Base-by-base conservation (phyloP, 2,329 filamentous ascomycete species). In the Phyllosticta citrichinensis region DNA sequence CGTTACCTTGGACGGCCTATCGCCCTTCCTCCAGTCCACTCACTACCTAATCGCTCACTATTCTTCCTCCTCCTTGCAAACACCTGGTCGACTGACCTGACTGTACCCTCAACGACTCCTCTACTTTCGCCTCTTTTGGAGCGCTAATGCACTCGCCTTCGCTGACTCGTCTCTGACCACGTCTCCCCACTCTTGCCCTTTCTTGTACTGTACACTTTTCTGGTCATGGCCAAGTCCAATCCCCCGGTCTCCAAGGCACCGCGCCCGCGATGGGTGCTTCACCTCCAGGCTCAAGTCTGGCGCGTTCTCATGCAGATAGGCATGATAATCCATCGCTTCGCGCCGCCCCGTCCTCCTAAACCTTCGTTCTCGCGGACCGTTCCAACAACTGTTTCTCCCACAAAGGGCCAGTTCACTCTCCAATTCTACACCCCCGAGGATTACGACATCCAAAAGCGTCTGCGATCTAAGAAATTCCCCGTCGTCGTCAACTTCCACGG, bases 291-390 rank as follows among this genome's bases (percentile, higher is more conserved):
- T 55, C 74, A 79, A 27, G 81, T 86, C 70, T 88, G 86, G 85
- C 81, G 87, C 58, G 79, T 81, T 61, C 76, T 89, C 52, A 88
- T 88, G 81, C 79, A 78, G 62, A 79, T 88, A 61, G 87, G 86
- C 68, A 88, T 89, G 85, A 77, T 81, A 63, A 75, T 89, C 50
- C 87, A 90, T 69, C 81, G 80, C 60, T 74, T 86, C 62, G 81
- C 85, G 0, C 74, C 79, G 52, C 85, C 86, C 6, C 78, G 80
- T 56, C 84, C 86, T 5, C 83, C 84, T 1, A 76, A 74, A 33
- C 85, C 85, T 2, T 73, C 78, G 30, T 89, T 89, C 73, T 77
- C 77, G 55, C 80, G 79, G 53, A 77, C 77, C 19, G 79, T 89
- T 33, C 71, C 77, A 25, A 79, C 79, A 62, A 80, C 76, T 62